Base-by-base conservation (phyloP, 2,329 filamentous ascomycete genomes). In the Diaporthe destruens region DNA sequence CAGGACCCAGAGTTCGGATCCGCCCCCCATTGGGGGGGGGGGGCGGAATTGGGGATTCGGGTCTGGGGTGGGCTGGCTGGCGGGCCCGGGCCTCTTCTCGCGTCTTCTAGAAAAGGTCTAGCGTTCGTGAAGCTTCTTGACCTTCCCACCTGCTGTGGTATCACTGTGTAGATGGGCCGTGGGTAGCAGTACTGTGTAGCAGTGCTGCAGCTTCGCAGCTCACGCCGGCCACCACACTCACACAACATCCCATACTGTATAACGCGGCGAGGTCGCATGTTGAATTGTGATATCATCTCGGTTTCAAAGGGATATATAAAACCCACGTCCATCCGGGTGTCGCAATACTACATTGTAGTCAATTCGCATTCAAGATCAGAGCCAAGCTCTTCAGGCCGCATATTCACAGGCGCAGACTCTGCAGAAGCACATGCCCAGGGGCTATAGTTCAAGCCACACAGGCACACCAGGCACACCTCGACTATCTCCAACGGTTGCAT, bases 21-120 rank as follows among this genome's bases (percentile, higher is more conserved):
- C n/a, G n/a, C n/a, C 57, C n/a, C n/a, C n/a, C n/a, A 1, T 12
- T 51, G n/a, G 47, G 47, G n/a, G n/a, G n/a, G n/a, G n/a, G n/a
- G n/a, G n/a, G n/a, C n/a, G n/a, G 47, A 57, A 36, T 36, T 47
- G 39, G n/a, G n/a, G n/a, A n/a, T n/a, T n/a, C n/a, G n/a, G 42
- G 53, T 25, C 42, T 57, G 34, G 34, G 34, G 6, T 11, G 34
- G 34, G 34, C 6, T 44, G 53, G 70, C 57, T 57, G 69, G 53
- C 65, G 39, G 69, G 69, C 29, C 56, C 57, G 29, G 49, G 49
- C 34, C 25, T 25, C 44, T 74, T 74, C 72, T 70, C 47, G 72
- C 16, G 34, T 47, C n/a, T 74, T 74, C 70, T 74, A 70, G 72
- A 74, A 72, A 23, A 18, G 56, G 71, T 39, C 29, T 65, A 72